These are phyloP conservation scores for Coleophoma cylindrospora DNA, from an alignment of 2,329 filamentous ascomycete species.

Conservation along the genomic window DNA sequence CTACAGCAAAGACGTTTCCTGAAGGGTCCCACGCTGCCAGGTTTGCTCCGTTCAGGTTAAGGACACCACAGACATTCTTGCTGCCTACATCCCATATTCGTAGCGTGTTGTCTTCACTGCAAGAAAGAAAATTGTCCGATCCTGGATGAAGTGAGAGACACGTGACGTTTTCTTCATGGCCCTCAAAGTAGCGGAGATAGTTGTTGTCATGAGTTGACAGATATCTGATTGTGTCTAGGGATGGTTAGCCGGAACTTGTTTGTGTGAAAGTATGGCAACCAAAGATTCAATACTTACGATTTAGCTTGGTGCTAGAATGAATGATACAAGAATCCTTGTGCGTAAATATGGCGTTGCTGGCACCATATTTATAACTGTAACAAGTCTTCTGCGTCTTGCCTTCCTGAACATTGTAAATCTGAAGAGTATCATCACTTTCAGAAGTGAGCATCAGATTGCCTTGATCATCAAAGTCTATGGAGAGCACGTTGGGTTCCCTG, in stretches of 20 bases:
- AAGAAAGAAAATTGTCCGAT: slow-evolving; percentile 87
- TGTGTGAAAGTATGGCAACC: neutral
- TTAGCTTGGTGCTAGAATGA: slow-evolving; percentile 93
- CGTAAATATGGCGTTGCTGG: slow-evolving; percentile 89
- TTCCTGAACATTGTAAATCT: slow-evolving; percentile 90
- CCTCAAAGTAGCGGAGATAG: slow-evolving; percentile 93
- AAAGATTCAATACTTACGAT: slow-evolving; percentile 49
- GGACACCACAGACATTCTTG: slow-evolving; percentile 72
- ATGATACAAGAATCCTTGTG: slow-evolving; percentile 76
- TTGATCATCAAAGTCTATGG: slow-evolving; percentile 93
- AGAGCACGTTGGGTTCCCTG: slow-evolving; percentile 64
- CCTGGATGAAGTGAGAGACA: slow-evolving; percentile 79
- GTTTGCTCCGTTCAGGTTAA: slow-evolving; percentile 76
- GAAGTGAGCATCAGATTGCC: slow-evolving; percentile 90
- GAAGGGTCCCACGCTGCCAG: slow-evolving; percentile 90
- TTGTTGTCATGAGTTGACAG: slow-evolving; percentile 92
- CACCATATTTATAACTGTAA: slow-evolving; percentile 94
- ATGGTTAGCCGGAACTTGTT: neutral
- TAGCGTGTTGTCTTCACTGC: slow-evolving; percentile 84
- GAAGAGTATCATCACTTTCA: slow-evolving; percentile 89
- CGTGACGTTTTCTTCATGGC: slow-evolving; percentile 82
- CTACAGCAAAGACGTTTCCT: slow-evolving; percentile 86
- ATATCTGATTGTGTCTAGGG: slow-evolving; percentile 72
- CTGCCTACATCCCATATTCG: slow-evolving; percentile 78
- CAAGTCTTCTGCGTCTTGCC: slow-evolving; percentile 85